A percentile compares a stretch with the other conserved stretches of the same genome.
Conservation (phyloP, 768 basidiomycete genomes). For the Agaricus subrufescens region DNA sequence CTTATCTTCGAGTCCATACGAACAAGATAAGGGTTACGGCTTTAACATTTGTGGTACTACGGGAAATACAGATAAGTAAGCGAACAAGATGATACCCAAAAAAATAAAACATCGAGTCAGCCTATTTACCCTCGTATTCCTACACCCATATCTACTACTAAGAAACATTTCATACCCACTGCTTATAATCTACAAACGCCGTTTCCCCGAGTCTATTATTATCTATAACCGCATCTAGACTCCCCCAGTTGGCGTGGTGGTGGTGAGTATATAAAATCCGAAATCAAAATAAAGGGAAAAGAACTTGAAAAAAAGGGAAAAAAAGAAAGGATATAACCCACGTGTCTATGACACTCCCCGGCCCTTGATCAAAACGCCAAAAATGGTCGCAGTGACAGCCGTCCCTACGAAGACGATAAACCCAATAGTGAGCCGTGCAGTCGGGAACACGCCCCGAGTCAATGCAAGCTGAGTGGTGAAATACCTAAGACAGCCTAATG, state of each 20-base stretch:
- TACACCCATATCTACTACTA: too few relatives aligned
- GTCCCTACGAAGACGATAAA: not conserved
- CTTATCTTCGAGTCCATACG: too few relatives aligned
- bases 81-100: too few relatives aligned
- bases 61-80: too few relatives aligned
- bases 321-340: not conserved
- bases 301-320: not conserved
- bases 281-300: not conserved
- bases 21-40: too few relatives aligned
- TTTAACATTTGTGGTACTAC: too few relatives aligned
- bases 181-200: too few relatives aligned
- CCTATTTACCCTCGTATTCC: too few relatives aligned
- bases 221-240: too few relatives aligned
- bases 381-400: not conserved
- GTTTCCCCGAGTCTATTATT: too few relatives aligned
- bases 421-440: conserved; percentile 4
- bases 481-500: conserved; percentile 11
- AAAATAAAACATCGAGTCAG: too few relatives aligned
- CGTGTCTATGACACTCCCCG: not conserved
- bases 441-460: conserved; percentile 6
- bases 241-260: not conserved
- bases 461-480: conserved; percentile 12
- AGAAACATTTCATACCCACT: too few relatives aligned
- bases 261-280: not conserved
- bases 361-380: not conserved